Base-by-base conservation (phyloP, 2,329 filamentous ascomycete genomes). In the Alternaria conjuncta region DNA sequence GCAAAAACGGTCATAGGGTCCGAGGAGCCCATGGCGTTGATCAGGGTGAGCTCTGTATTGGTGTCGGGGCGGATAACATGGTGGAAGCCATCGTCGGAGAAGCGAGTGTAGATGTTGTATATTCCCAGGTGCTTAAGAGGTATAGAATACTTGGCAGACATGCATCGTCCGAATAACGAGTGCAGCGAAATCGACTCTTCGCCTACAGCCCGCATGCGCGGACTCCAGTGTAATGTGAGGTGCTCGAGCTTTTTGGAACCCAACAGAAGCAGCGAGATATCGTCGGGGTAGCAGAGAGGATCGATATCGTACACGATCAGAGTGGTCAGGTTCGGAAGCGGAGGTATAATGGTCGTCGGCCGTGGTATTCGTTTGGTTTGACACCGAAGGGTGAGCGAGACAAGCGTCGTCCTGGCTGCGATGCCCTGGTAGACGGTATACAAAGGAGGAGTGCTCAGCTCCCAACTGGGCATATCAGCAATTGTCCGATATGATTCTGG, bases 281-380 rank as follows among this genome's bases (percentile, higher is more conserved):
- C 88, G 75, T 90, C 88, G 0, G 87, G 87, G 69, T 89, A 88
- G 77, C 88, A 90, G 10, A 90, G 80, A 1, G 88, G 88, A 60
- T 90, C 88, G 56, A 89, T 87, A 66, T 89, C 84, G 63, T 85
- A 85, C 26, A 88, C 81, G 56, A 85, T 84, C 36, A 90, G 79
- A 5, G 79, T 80, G 32, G 79, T 80, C 23, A 90, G 79, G 65
- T 85, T 86, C 8, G 86, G 84, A 70, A 90, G 83, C 0, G 86
- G 80, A 2, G 88, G 87, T 44, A 89, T 83, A 5, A 86, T 76
- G 41, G 83, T 82, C 6, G 85, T 86, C 2, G 88, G 88, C 36
- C 87, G 83, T 9, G 87, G 87, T 63, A 86, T 82, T 47, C 88
- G 84, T 61, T 80, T 85, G 0, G 82, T 83, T 2, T 87, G 87